Base-by-base conservation (phyloP, 106 monocot genomes). In the Allium sativum region DNA sequence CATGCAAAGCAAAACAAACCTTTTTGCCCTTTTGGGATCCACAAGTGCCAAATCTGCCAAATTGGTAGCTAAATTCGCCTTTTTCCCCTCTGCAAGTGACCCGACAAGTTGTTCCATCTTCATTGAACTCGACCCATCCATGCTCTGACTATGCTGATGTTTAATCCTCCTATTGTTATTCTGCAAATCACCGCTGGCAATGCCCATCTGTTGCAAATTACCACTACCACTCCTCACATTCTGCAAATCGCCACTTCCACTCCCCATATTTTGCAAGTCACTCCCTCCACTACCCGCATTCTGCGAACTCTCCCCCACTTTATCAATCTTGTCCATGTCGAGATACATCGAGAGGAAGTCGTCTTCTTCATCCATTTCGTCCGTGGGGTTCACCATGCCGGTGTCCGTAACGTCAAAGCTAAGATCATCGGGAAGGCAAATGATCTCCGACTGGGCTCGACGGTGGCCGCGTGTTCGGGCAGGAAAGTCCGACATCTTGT, bases 11-110 rank as follows among this genome's bases (percentile, higher is more conserved):
- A 15, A 60, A 44, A 12, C 53, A 44, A 75, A 94, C 93, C 90
- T 90, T 70, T 95, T 95, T 42, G 94, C 86, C 42, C 84, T 73
- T 74, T 95, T 89, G 10, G 94, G 90, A 64, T 95, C 90, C 2
- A 86, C 70, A 51, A 95, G 77, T 3, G 94, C 83, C 47, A 95
- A 81, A 55, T 95, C 94, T 21, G 86, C 90, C 21, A 95, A 81
- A 64, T 86, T 81, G 21, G 82, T 78, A 10, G 83, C 79, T 0
- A 86, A 81, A 78, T 84, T 73, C 10, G 86, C 89, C 53, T 95
- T 95, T 74, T 90, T 95, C 14, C 78, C 66, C 18, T 86, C 93
- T 4, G 72, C 70, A 1, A 63, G 51, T 6, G 74, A 68, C 19
- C 15, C 1, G 8, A 16, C 47, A 64, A 74, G 68, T 54, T 79